phyloP scores from a whole-genome alignment of 805 yeast species.

The Nakazawaea wickerhamii region DNA sequence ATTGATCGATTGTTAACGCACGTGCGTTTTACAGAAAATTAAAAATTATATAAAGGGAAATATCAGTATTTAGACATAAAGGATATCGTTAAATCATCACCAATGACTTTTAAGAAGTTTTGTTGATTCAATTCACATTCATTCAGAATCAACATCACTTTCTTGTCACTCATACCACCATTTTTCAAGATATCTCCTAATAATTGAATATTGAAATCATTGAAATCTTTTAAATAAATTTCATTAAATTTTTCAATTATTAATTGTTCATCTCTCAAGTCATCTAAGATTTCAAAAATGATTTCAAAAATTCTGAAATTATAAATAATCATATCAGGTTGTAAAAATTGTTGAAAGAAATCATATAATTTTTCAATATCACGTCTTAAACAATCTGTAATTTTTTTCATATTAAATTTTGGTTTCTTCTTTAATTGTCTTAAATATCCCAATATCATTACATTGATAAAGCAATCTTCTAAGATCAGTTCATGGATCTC shows the following conservation, averaged over 20 bases:
- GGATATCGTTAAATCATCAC: constrained; percentile 1
- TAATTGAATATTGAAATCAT: constrained; percentile 73
- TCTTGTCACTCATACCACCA: constrained; percentile 27
- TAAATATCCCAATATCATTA: constrained; percentile 18
- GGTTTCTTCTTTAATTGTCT: constrained; percentile 29
- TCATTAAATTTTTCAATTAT: constrained; percentile 50
- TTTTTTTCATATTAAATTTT: constrained; percentile 24
- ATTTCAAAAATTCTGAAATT: constrained; percentile 57
- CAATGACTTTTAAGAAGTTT: constrained; percentile 5
- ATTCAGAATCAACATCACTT: constrained; percentile 11
- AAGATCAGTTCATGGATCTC: constrained; percentile 48
- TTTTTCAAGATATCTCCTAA: constrained; percentile 57
- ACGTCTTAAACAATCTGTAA: constrained; percentile 46
- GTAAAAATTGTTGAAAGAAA: constrained; percentile 41
- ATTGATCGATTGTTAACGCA: background rate
- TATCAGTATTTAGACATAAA: constrained; percentile 10
- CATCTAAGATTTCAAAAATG: constrained; percentile 48
- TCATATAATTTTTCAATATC: constrained; percentile 56
- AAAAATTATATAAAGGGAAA: background rate
- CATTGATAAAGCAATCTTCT: constrained; percentile 43
- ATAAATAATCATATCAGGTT: constrained; percentile 36
- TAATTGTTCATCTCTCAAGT: constrained; percentile 34
- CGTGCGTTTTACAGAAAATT: background rate
- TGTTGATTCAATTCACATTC: constrained; percentile 10
- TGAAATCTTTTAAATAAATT: constrained; percentile 56